phyloP scores from a whole-genome alignment of 805 yeast species.

The Naumovozyma baii region DNA sequence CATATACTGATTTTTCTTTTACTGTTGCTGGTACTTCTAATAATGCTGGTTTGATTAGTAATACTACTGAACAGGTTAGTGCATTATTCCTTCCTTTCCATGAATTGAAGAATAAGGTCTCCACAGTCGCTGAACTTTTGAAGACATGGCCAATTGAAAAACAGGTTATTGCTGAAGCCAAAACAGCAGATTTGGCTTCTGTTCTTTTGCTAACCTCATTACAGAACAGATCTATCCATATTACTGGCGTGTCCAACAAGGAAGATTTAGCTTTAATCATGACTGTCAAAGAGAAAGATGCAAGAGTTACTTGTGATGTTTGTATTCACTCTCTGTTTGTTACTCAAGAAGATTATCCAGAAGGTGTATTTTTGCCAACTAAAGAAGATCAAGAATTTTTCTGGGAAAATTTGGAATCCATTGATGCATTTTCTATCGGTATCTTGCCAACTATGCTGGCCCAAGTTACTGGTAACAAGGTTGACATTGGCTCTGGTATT shows the following conservation, averaged over 20 bases:
- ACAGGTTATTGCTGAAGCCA: conserved; percentile 87
- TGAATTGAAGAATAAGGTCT: conserved; percentile 58
- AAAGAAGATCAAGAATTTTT: conserved; percentile 70
- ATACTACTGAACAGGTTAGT: conserved; percentile 58
- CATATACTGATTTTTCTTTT: conserved; percentile 74
- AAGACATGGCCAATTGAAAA: conserved; percentile 75
- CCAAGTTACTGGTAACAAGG: conserved; percentile 47
- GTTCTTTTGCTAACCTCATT: conserved; percentile 80
- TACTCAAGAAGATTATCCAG: conserved; percentile 61
- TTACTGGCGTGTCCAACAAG: conserved; percentile 72
- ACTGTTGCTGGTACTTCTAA: conserved; percentile 73
- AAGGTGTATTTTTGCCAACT: conserved; percentile 67
- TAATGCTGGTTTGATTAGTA: conserved; percentile 53
- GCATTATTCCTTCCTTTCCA: conserved; percentile 76
- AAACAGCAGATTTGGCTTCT: conserved; percentile 86
- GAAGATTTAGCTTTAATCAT: conserved; percentile 76
- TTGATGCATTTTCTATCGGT: conserved; percentile 87
- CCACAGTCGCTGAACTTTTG: conserved; percentile 72
- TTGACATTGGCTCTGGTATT: conserved; percentile 67
- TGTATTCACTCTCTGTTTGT: conserved; percentile 70
- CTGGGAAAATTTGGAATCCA: conserved; percentile 62
- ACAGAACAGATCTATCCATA: conserved; percentile 75
- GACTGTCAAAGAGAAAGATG: conserved; percentile 74
- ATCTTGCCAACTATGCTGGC: conserved; percentile 66
- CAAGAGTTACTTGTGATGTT: conserved; percentile 84